Conservation (phyloP, 108 stramenopile genomes). For the Nitzschia sp. region DNA sequence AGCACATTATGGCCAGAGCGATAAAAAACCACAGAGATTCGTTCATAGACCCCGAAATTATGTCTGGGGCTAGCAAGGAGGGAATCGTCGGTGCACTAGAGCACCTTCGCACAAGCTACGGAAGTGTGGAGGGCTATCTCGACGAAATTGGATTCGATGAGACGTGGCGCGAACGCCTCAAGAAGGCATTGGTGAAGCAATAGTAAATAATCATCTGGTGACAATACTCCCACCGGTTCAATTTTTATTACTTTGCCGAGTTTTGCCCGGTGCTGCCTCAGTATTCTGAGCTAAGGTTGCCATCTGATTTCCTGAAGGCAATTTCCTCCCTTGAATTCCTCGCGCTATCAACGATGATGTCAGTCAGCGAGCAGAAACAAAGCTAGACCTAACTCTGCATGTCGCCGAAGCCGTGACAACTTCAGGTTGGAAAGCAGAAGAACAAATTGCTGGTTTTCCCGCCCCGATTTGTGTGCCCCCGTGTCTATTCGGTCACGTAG, state of each 20-base stretch:
- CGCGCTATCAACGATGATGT: too few species aligned
- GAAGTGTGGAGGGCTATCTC: slow-evolving; percentile 4
- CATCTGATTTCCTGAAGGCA: too few species aligned
- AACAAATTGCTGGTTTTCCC: not conserved
- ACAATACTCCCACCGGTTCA: too few species aligned
- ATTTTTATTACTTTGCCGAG: not conserved
- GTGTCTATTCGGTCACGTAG: not conserved
- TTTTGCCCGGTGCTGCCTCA: too few species aligned
- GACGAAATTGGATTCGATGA: slow-evolving; percentile 14
- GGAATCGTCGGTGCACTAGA: not conserved
- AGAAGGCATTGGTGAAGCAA: not conserved
- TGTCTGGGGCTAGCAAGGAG: not conserved
- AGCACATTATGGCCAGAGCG: not conserved
- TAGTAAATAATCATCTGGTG: not conserved
- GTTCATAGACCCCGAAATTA: not conserved
- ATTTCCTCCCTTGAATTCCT: too few species aligned
- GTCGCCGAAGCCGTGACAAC: too few species aligned
- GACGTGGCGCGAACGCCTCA: slow-evolving; percentile 3
- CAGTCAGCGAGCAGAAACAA: too few species aligned
- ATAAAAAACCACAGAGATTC: not conserved
- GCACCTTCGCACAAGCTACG: slow-evolving; percentile 5
- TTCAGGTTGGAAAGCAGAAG: too few species aligned
- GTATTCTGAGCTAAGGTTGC: too few species aligned
- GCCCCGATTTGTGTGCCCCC: not conserved
- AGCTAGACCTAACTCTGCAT: too few species aligned